A percentile compares a stretch with the other conserved stretches of the same genome.
These are phyloP conservation scores for Termitomyces sp. DNA, from an alignment of 768 basidiomycete species.

Conservation along the genomic window DNA sequence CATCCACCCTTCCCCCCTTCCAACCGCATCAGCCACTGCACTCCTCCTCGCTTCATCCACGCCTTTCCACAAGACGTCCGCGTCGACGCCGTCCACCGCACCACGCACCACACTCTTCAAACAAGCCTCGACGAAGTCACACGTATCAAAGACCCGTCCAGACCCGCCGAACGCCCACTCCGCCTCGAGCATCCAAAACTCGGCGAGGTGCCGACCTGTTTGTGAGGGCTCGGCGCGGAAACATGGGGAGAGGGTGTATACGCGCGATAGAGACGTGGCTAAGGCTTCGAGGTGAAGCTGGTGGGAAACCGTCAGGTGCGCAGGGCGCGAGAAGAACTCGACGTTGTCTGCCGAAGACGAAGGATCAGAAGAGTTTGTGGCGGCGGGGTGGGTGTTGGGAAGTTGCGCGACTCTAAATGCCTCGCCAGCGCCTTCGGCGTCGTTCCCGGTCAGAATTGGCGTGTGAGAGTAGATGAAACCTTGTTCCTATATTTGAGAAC, in stretches of 20 bases:
- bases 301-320: conserved; percentile 91
- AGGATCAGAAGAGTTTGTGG: conserved; percentile 1
- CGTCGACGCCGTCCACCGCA: conserved; percentile 17
- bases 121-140: conserved; percentile 33
- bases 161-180: conserved; percentile 57
- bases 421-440: conserved; percentile 96
- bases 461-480: conserved; percentile 79
- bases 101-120: conserved; percentile 21
- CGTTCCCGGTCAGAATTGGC: conserved; percentile 84
- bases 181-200: conserved; percentile 99
- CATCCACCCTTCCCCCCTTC: conserved; percentile 43
- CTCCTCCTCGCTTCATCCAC: conserved; percentile 28
- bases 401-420: conserved; percentile 65
- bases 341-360: conserved; percentile 12
- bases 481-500: conserved; percentile 42
- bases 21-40: conserved; percentile 32
- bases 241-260: conserved; percentile 89
- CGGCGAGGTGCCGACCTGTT: conserved; percentile 89
- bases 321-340: conserved; percentile 71
- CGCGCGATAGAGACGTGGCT: conserved; percentile 69
- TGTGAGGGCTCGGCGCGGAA: conserved; percentile 91
- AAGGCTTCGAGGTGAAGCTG: conserved; percentile 94
- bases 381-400: conserved; percentile 23
- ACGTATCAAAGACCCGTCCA: conserved; percentile 34
- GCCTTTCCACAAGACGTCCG: conserved; percentile 37